Percentiles rank a stretch among this genome's conserved stretches.
Evolutionary conservation across 768 basidiomycete species (phyloP).

Genomic region (Lactarius hengduanensis): DNA sequence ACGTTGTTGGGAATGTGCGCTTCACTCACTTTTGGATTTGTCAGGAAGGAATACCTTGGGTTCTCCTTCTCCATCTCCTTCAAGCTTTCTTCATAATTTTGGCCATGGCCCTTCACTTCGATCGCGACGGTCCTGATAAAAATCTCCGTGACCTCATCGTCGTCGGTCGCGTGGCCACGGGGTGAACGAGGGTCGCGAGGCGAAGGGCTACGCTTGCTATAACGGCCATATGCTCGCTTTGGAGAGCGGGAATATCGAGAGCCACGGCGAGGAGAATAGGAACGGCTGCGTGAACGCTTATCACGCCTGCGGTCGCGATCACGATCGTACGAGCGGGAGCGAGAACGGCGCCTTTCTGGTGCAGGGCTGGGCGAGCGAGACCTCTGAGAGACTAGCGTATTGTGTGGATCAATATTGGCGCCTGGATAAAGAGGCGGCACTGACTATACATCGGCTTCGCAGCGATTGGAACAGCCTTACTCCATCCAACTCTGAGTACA

Average conservation of each 20-base stretch:
- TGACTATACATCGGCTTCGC: slow-evolving; percentile 78
- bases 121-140: slow-evolving; percentile 87
- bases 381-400: slow-evolving; percentile 20
- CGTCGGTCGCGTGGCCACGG: slow-evolving; percentile 43
- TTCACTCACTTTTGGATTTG: slow-evolving; percentile 22
- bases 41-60: slow-evolving; percentile 77
- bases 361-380: slow-evolving; percentile 36
- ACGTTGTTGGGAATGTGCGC: slow-evolving; percentile 31
- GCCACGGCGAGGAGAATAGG: slow-evolving; percentile 42
- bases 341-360: slow-evolving; percentile 38
- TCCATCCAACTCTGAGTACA: slow-evolving; percentile 89
- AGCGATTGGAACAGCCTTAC: slow-evolving; percentile 91
- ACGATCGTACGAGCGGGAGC: slow-evolving; percentile 35
- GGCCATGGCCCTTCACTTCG: slow-evolving; percentile 79
- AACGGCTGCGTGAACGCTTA: slow-evolving; percentile 36
- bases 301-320: slow-evolving; percentile 36
- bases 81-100: slow-evolving; percentile 71
- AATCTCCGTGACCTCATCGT: slow-evolving; percentile 72
- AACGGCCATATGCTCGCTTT: slow-evolving; percentile 36
- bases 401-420: background rate
- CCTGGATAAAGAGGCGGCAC: slow-evolving; percentile 22
- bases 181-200: slow-evolving; percentile 42
- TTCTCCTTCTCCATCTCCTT: slow-evolving; percentile 77
- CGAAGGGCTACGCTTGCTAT: slow-evolving; percentile 45
- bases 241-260: slow-evolving; percentile 43